phyloP scores from a whole-genome alignment of 2,329 filamentous ascomycete genomes.

The Xylariaceae sp. region DNA sequence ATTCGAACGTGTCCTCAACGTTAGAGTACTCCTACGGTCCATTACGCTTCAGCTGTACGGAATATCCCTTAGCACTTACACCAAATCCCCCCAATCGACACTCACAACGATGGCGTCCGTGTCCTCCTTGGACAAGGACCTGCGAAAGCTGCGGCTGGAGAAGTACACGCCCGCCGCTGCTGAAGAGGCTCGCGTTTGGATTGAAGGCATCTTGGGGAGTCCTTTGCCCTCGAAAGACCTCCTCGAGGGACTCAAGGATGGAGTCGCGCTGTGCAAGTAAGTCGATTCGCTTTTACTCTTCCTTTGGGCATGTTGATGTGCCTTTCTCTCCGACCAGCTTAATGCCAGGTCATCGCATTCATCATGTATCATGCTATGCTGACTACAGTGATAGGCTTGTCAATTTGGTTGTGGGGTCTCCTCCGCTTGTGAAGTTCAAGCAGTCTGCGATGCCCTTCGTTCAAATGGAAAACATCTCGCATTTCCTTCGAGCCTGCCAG shows the following conservation, averaged over 20 bases:
- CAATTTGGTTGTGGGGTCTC: slow-evolving; percentile 68
- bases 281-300: slow-evolving; percentile 26
- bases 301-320: not conserved
- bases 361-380: not conserved
- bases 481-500: slow-evolving; percentile 88
- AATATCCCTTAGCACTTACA: not conserved
- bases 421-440: slow-evolving; percentile 80
- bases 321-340: not conserved
- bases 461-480: slow-evolving; percentile 98
- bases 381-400: slow-evolving; percentile 56
- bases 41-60: not conserved
- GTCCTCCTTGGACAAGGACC: slow-evolving; percentile 86
- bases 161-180: slow-evolving; percentile 90
- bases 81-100: not conserved
- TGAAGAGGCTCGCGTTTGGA: slow-evolving; percentile 79
- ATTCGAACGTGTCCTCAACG: not conserved
- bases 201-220: slow-evolving; percentile 74
- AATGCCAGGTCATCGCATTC: not conserved
- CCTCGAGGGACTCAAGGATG: slow-evolving; percentile 82
- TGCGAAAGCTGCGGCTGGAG: slow-evolving; percentile 86
- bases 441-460: slow-evolving; percentile 93
- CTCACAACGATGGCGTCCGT: slow-evolving; percentile 76
- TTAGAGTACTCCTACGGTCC: not conserved
- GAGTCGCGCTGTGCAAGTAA: slow-evolving; percentile 86
- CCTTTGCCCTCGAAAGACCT: slow-evolving; percentile 68